phyloP scores from a whole-genome alignment of 305 asterid genomes.

The Lippia alba region DNA sequence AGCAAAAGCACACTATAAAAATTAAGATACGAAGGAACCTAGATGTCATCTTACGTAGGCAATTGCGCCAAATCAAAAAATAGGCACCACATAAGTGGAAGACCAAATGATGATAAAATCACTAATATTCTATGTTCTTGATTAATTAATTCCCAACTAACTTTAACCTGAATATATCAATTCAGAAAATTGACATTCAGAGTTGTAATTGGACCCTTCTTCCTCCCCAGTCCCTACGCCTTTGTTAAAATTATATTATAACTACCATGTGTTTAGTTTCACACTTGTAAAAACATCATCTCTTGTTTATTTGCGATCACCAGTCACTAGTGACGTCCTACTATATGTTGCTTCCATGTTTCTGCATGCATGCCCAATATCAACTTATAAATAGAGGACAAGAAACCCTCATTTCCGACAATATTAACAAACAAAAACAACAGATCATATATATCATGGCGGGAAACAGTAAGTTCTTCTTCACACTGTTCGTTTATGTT shows the following conservation, averaged over 20 bases:
- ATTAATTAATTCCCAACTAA: background rate
- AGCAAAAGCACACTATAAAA: no score
- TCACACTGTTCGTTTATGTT: background rate
- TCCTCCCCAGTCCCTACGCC: background rate
- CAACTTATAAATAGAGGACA: no score
- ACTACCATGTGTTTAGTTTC: no score
- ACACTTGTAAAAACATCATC: no score
- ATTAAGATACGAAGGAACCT: no score
- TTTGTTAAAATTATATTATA: no score
- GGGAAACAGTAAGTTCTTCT: background rate
- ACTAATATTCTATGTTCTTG: no score
- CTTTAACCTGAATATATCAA: background rate
- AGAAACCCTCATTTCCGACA: no score
- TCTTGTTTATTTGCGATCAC: no score
- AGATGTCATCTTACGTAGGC: background rate
- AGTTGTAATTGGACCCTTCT: background rate
- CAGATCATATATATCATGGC: background rate
- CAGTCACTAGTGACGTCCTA: no score
- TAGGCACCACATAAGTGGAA: background rate
- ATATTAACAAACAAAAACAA: background rate
- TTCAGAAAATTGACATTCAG: background rate
- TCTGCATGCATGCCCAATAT: no score
- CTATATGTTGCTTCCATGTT: no score
- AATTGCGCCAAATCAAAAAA: background rate
- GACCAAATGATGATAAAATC: background rate